Evolutionary conservation across 2,329 filamentous ascomycete species (phyloP).

Genomic region (Rosellinia necatrix): DNA sequence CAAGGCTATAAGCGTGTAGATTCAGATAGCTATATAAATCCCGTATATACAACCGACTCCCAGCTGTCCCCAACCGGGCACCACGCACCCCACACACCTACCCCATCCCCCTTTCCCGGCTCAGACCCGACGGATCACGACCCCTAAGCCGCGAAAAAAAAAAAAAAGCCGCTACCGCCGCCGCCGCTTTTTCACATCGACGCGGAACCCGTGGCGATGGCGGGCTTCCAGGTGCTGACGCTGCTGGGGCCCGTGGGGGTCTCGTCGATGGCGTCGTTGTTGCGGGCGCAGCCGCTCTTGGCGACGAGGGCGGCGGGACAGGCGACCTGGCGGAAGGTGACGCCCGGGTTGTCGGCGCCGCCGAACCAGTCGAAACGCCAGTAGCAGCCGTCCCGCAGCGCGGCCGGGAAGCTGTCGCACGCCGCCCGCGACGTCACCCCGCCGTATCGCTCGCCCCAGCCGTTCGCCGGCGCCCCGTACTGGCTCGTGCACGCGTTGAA

Average conservation of each 20-base stretch:
- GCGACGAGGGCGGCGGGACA: conserved; percentile 56
- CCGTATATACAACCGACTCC: too few species aligned
- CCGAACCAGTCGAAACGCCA: conserved; percentile 70
- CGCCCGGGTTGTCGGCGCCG: conserved; percentile 60
- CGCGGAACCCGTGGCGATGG: conserved; percentile 5
- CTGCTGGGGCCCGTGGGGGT: conserved; percentile 38
- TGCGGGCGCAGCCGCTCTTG: conserved; percentile 43
- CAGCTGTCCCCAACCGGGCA: too few species aligned
- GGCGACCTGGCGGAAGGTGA: conserved; percentile 60
- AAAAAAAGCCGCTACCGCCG: too few species aligned
- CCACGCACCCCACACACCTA: too few species aligned
- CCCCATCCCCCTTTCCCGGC: too few species aligned
- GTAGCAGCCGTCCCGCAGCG: conserved; percentile 61
- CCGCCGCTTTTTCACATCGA: background rate
- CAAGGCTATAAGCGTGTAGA: too few species aligned
- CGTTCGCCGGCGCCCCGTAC: conserved; percentile 50
- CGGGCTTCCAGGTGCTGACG: conserved; percentile 38
- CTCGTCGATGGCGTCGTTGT: conserved; percentile 43
- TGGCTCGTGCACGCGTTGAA: conserved; percentile 55
- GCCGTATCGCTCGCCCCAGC: conserved; percentile 64
- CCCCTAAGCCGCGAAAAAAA: too few species aligned
- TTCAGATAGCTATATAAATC: too few species aligned
- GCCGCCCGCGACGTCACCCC: conserved; percentile 56
- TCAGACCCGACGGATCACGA: too few species aligned
- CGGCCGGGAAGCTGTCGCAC: conserved; percentile 57